These are phyloP conservation scores for Fusarium succisae DNA, from an alignment of 2,329 filamentous ascomycete genomes.

Conservation along the genomic window DNA sequence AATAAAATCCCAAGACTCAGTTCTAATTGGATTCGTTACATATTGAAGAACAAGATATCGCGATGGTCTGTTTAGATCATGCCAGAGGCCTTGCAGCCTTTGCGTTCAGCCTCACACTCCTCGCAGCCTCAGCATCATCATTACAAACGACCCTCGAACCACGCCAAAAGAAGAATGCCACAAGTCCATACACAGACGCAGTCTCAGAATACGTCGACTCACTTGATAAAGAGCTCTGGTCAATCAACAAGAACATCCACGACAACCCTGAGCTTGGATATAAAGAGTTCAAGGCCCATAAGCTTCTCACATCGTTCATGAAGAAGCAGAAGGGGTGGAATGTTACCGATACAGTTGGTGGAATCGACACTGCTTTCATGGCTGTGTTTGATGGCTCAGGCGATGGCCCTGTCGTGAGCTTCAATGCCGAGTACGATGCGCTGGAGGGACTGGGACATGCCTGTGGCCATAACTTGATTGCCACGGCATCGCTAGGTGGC, in stretches of 20 bases:
- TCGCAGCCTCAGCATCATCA: not conserved
- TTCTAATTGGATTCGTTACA: fast-evolving
- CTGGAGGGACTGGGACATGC: conserved; percentile 31
- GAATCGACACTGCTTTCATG: conserved; percentile 55
- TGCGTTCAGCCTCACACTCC: not conserved
- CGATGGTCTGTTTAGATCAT: conserved; percentile 13
- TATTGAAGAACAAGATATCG: not conserved
- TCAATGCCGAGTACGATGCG: conserved; percentile 52
- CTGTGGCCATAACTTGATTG: conserved; percentile 37
- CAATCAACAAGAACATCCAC: conserved; percentile 54
- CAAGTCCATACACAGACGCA: conserved; percentile 16
- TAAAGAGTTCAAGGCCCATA: conserved; percentile 54
- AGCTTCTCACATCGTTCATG: conserved; percentile 51
- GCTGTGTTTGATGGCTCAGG: conserved; percentile 52
- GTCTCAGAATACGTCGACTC: conserved; percentile 33
- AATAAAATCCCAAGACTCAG: fast-evolving
- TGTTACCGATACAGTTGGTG: conserved; percentile 52
- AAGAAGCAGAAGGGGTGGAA: conserved; percentile 48
- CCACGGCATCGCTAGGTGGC: conserved; percentile 24
- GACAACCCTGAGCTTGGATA: conserved; percentile 56
- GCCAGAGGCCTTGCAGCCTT: conserved; percentile 13
- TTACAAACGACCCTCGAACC: not conserved
- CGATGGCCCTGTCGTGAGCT: conserved; percentile 51
- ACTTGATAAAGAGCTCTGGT: conserved; percentile 30
- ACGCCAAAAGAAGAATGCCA: conserved; percentile 23